A percentile compares a stretch with the other conserved stretches of the same genome.
Conservation (phyloP, 345 rosid species). For the Populus tremula region DNA sequence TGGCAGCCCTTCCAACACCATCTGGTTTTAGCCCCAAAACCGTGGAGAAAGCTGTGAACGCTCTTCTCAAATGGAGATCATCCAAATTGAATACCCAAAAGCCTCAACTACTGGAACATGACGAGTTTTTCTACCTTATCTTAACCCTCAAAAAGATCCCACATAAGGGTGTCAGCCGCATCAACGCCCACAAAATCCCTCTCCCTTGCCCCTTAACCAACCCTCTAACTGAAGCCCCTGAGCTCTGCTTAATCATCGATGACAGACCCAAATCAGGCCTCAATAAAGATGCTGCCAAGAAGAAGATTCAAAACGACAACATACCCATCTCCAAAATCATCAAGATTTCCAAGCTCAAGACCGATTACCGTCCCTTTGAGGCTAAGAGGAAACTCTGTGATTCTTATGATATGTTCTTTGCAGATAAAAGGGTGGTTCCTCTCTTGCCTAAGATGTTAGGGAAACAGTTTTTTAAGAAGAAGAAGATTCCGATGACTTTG, state of each 20-base stretch:
- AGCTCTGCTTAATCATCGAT: slow-evolving; percentile 71
- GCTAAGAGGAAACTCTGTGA: slow-evolving; percentile 51
- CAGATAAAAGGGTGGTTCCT: slow-evolving; percentile 49
- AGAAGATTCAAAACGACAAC: slow-evolving; percentile 63
- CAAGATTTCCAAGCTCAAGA: slow-evolving; percentile 59
- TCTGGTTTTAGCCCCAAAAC: slow-evolving; percentile 33
- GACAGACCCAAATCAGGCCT: slow-evolving; percentile 66
- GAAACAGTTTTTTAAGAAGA: slow-evolving; percentile 64
- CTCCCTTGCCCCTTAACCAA: slow-evolving; percentile 52
- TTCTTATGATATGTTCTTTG: slow-evolving; percentile 48
- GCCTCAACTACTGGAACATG: slow-evolving; percentile 65
- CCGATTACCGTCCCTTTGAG: slow-evolving; percentile 48
- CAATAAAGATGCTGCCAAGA: slow-evolving; percentile 49
- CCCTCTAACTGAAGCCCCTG: slow-evolving; percentile 36
- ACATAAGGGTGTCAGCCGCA: slow-evolving; percentile 37
- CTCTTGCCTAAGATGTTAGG: slow-evolving; percentile 74
- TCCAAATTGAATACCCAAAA: slow-evolving; percentile 43
- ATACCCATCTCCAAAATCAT: slow-evolving; percentile 62
- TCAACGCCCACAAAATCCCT: slow-evolving; percentile 48
- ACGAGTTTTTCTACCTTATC: slow-evolving; percentile 59
- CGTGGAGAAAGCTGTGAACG: slow-evolving; percentile 41
- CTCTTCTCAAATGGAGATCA: slow-evolving; percentile 55
- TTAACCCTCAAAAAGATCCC: slow-evolving; percentile 69
- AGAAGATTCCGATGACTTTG: slow-evolving; percentile 59
- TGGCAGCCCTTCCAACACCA: slow-evolving; percentile 8